Conservation (phyloP, 805 yeast genomes). For the Teunomyces atbi region DNA sequence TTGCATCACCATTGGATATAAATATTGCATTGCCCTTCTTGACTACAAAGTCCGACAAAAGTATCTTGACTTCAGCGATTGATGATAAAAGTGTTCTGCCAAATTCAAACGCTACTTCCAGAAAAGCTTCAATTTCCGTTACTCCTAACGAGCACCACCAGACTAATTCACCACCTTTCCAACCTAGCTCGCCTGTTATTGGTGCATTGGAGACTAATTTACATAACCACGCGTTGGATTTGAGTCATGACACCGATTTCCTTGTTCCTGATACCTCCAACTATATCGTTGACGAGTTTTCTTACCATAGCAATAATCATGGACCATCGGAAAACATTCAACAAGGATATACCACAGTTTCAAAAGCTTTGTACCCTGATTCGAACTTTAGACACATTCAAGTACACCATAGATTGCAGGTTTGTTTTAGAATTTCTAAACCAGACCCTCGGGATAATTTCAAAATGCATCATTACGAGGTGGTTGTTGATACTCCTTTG, state of each 20-base stretch:
- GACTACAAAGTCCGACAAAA: constrained; percentile 37
- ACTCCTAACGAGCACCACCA: constrained; percentile 6
- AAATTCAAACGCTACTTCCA: constrained; percentile 16
- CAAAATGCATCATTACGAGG: constrained; percentile 73
- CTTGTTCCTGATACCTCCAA: constrained; percentile 31
- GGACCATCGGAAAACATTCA: constrained; percentile 26
- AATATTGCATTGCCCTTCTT: constrained; percentile 44
- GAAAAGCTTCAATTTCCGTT: constrained; percentile 26
- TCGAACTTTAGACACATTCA: constrained; percentile 60
- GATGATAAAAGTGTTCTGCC: constrained; percentile 8
- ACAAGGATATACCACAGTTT: constrained; percentile 33
- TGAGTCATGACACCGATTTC: constrained; percentile 12
- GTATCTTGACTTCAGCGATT: constrained; percentile 18
- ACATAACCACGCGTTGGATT: neutral
- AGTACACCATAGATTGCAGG: constrained; percentile 66
- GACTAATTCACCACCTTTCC: constrained; percentile 6
- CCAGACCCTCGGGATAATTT: constrained; percentile 47
- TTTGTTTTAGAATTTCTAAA: constrained; percentile 65
- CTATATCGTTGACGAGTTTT: constrained; percentile 27
- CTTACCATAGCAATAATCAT: constrained; percentile 7
- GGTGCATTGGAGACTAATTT: constrained; percentile 40
- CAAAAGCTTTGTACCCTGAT: constrained; percentile 58
- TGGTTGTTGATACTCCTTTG: constrained; percentile 75
- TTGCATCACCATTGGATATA: constrained; percentile 44
- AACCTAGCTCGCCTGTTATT: constrained; percentile 34